Evolutionary conservation across 2,329 filamentous ascomycete genomes (phyloP).

Genomic region (Seiridium unicorne): DNA sequence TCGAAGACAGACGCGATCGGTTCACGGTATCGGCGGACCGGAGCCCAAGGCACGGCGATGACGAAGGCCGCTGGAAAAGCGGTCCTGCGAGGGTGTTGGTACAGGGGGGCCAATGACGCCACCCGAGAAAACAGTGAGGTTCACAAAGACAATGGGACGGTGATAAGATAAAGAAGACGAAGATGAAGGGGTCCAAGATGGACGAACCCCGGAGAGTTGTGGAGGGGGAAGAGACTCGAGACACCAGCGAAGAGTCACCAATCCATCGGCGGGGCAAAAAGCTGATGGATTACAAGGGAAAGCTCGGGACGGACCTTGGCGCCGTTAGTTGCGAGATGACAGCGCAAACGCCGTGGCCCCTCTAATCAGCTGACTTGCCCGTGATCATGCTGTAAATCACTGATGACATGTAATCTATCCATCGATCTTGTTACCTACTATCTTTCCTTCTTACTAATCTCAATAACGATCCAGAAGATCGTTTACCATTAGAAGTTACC

Average conservation of each 20-base stretch:
- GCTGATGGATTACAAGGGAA: background rate
- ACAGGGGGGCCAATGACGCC: background rate
- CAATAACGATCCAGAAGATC: no score
- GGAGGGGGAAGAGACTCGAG: constrained; percentile 13
- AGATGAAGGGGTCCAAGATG: constrained; percentile 24
- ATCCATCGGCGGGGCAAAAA: constrained; percentile 22
- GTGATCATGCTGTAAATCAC: background rate
- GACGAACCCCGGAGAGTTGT: constrained; percentile 26
- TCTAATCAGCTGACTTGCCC: background rate
- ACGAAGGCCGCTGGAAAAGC: background rate
- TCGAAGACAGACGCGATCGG: background rate
- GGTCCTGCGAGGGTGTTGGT: background rate
- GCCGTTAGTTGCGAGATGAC: background rate
- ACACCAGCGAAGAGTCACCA: constrained; percentile 19
- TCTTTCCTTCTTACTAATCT: no score
- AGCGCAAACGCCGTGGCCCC: background rate
- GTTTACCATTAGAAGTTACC: no score
- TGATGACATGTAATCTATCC: background rate
- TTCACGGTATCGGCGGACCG: background rate
- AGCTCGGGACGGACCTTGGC: background rate
- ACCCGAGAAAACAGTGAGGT: background rate
- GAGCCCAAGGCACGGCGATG: background rate
- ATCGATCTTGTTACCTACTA: no score
- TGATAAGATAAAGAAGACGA: background rate
- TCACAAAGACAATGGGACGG: background rate